Evolutionary conservation across 805 yeast genomes (phyloP).

Genomic region (Suhomyces canberraensis): DNA sequence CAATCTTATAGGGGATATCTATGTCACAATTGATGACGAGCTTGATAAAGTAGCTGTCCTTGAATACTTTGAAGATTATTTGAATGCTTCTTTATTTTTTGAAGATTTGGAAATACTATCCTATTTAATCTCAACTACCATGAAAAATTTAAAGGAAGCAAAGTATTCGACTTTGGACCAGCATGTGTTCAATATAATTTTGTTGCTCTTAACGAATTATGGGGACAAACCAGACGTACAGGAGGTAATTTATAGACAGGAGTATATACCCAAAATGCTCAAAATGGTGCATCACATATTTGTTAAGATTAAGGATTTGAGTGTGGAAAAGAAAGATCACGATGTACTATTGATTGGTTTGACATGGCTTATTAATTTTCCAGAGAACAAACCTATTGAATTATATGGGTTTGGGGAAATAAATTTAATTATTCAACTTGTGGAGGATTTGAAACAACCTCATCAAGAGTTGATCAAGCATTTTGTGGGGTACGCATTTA

Average conservation of each 20-base stretch:
- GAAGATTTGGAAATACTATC: background rate
- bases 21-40: background rate
- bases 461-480: background rate
- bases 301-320: background rate
- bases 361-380: background rate
- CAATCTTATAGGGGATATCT: background rate
- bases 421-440: background rate
- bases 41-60: background rate
- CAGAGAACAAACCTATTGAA: background rate
- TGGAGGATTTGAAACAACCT: background rate
- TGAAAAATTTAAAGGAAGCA: too few species aligned
- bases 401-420: background rate
- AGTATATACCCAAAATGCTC: background rate
- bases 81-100: background rate
- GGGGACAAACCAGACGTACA: background rate
- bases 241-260: background rate
- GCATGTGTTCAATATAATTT: background rate
- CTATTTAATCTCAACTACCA: background rate
- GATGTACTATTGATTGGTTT: background rate
- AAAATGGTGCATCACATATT: background rate
- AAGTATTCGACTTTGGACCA: too few species aligned
- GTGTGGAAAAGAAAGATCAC: background rate
- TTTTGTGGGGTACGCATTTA: background rate
- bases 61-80: background rate
- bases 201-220: slow-evolving; percentile 1